phyloP scores from a whole-genome alignment of 2,329 filamentous ascomycete genomes.

The Pestalotiopsis sp. region DNA sequence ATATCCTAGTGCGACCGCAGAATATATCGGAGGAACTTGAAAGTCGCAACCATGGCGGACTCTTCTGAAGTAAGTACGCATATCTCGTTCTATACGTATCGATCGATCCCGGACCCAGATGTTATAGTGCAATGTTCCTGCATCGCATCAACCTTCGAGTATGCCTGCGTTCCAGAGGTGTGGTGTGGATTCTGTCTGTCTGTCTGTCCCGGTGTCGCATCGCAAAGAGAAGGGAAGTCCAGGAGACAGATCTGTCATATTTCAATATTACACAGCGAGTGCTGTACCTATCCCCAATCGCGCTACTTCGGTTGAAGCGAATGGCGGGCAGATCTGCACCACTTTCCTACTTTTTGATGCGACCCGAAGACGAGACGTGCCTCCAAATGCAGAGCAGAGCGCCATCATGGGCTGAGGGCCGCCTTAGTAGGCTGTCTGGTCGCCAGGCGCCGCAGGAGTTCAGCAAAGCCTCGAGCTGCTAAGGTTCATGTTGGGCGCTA shows the following conservation, averaged over 20 bases:
- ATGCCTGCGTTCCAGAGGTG: neutral
- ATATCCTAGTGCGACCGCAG: neutral
- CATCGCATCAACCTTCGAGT: neutral
- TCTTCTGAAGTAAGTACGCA: slow-evolving; percentile 7
- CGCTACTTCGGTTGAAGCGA: neutral
- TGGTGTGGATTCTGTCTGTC: neutral
- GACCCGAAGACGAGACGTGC: neutral
- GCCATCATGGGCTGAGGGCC: neutral
- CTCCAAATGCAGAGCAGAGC: neutral
- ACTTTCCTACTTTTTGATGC: neutral
- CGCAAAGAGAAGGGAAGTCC: neutral
- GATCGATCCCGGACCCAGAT: neutral
- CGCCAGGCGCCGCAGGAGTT: neutral
- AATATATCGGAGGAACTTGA: no score
- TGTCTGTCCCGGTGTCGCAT: neutral
- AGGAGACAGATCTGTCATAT: neutral
- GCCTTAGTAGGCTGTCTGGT: neutral
- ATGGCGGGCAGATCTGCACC: neutral
- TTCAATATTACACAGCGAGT: neutral
- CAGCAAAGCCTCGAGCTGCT: neutral
- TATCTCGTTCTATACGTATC: neutral
- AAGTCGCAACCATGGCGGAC: slow-evolving; percentile 10
- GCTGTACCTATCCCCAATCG: neutral
- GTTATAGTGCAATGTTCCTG: neutral
- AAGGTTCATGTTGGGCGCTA: neutral